A percentile compares a stretch with the other conserved stretches of the same genome.
Evolutionary conservation across 768 basidiomycete species (phyloP).

Genomic region (Mycena olivaceomarginata): DNA sequence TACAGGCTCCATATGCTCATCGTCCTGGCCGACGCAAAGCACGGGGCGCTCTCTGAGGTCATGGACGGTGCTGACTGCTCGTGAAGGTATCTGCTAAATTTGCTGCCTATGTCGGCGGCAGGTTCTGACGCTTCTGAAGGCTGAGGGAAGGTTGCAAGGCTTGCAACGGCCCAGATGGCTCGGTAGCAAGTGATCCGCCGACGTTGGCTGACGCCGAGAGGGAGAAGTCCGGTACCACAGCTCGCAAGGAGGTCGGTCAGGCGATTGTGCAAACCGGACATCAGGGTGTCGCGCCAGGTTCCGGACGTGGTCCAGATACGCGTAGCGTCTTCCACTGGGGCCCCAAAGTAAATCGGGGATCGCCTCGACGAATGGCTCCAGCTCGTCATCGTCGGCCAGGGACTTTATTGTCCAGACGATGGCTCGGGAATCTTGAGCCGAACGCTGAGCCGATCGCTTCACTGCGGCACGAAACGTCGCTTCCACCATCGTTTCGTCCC

Average conservation of each 20-base stretch:
- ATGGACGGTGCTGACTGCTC: no score
- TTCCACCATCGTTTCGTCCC: not conserved
- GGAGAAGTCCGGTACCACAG: not conserved
- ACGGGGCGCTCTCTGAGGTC: no score
- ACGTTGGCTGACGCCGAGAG: not conserved
- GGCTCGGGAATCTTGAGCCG: not conserved
- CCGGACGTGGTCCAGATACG: not conserved
- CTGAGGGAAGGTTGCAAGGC: no score
- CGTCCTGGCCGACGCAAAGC: no score
- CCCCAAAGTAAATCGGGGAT: not conserved
- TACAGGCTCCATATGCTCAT: no score
- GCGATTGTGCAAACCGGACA: not conserved
- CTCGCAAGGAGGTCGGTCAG: not conserved
- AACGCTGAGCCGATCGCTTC: not conserved
- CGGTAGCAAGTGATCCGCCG: not conserved
- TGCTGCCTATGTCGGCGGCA: no score
- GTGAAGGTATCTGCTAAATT: no score
- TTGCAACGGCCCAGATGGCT: no score
- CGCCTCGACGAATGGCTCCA: conserved; percentile 1
- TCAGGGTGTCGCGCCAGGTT: not conserved
- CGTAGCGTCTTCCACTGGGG: not conserved
- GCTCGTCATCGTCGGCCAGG: not conserved
- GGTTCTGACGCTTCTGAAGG: no score
- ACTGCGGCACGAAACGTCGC: not conserved
- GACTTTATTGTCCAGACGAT: not conserved